Evolutionary conservation across 2,329 filamentous ascomycete species (phyloP).

Genomic region (Colletotrichum tropicicola): DNA sequence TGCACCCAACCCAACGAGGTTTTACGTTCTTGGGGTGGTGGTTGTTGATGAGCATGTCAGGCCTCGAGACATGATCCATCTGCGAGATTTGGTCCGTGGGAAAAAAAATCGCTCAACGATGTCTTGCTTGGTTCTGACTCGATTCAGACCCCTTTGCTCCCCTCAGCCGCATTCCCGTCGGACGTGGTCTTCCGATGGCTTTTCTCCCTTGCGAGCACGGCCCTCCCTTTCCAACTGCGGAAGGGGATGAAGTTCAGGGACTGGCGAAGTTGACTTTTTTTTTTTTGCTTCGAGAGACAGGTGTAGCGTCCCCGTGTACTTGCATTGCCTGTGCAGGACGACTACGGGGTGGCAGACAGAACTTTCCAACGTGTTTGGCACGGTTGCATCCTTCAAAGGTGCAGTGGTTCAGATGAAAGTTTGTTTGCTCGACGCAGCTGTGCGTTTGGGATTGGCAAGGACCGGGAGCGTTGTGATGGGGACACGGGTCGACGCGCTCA

Average conservation of each 20-base stretch:
- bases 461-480: background rate
- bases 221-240: background rate
- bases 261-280: background rate
- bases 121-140: background rate
- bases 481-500: background rate
- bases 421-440: background rate
- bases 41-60: background rate
- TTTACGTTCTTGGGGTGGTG: background rate
- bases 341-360: background rate
- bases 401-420: background rate
- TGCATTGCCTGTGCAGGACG: too few relatives aligned
- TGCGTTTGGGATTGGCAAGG: background rate
- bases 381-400: background rate
- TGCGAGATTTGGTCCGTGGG: background rate
- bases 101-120: background rate
- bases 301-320: background rate
- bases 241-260: background rate
- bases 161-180: background rate
- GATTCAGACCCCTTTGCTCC: too few relatives aligned
- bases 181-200: background rate
- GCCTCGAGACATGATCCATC: conserved; percentile 2
- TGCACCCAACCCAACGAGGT: background rate
- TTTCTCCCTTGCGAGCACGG: background rate
- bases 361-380: background rate
- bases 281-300: background rate